Evolutionary conservation across 2,329 filamentous ascomycete genomes (phyloP).

Genomic region (Daldinia sp.): DNA sequence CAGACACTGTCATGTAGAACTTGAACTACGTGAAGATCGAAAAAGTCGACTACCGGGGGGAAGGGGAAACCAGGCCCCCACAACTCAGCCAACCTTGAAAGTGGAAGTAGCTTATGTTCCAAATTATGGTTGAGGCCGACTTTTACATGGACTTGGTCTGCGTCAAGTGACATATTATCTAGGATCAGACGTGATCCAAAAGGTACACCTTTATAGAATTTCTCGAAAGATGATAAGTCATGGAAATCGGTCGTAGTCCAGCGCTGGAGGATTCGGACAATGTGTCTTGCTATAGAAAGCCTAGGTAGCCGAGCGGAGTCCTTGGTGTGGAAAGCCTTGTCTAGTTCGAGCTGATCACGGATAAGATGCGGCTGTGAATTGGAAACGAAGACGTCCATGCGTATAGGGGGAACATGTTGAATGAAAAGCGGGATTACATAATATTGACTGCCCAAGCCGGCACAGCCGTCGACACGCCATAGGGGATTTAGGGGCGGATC

Average conservation of each 20-base stretch:
- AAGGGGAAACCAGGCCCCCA: conserved; percentile 60
- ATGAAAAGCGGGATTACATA: conserved; percentile 68
- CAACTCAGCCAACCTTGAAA: conserved; percentile 55
- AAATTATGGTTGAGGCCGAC: conserved; percentile 65
- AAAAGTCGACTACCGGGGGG: conserved; percentile 63
- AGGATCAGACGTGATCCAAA: conserved; percentile 71
- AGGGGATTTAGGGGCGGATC: conserved; percentile 57
- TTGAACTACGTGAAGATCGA: conserved; percentile 61
- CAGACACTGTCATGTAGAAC: conserved; percentile 72
- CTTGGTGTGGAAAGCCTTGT: conserved; percentile 67
- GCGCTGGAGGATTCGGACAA: conserved; percentile 65
- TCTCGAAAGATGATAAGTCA: conserved; percentile 48
- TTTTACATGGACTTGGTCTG: conserved; percentile 60
- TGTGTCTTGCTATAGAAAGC: conserved; percentile 65
- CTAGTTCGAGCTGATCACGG: conserved; percentile 62
- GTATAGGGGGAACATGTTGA: conserved; percentile 60
- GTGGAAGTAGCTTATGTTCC: conserved; percentile 64
- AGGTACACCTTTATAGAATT: conserved; percentile 61
- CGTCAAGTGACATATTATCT: conserved; percentile 61
- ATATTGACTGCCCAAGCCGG: conserved; percentile 68
- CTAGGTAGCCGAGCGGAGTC: conserved; percentile 61
- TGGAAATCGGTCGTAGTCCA: conserved; percentile 59
- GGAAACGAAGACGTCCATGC: conserved; percentile 70
- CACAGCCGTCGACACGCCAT: conserved; percentile 71
- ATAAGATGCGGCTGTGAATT: conserved; percentile 60